A percentile compares a stretch with the other conserved stretches of the same genome.
Conservation (phyloP, 768 basidiomycete genomes). For the Termitomyces sp. region DNA sequence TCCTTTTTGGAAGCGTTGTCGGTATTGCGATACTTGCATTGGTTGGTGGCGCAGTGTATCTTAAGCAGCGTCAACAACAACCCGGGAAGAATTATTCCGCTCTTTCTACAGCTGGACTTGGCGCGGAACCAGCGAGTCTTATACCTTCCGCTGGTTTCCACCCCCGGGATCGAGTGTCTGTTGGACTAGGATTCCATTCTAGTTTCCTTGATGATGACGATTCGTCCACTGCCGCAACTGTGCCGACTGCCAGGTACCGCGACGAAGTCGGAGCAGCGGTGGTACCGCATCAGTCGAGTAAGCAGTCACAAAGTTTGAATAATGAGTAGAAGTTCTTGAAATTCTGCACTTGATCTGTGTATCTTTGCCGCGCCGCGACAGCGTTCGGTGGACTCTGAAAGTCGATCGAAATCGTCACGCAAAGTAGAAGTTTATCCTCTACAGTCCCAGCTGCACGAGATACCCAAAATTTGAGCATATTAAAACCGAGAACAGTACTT, state of each 20-base stretch:
- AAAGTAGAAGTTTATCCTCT: no score
- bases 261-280: constrained; percentile 45
- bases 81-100: constrained; percentile 45
- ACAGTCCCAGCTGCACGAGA: no score
- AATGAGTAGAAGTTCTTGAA: not conserved
- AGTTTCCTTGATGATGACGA: constrained; percentile 83
- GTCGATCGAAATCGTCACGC: no score
- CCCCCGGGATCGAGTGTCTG: constrained; percentile 26
- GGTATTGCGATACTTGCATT: constrained; percentile 70
- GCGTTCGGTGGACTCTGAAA: no score
- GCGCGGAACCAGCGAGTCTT: constrained; percentile 10
- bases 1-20: constrained; percentile 79
- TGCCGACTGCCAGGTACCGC: constrained; percentile 28
- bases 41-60: constrained; percentile 67
- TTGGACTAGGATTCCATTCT: constrained; percentile 60
- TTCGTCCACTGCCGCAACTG: constrained; percentile 25
- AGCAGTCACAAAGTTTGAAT: not conserved
- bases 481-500: no score
- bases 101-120: constrained; percentile 43
- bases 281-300: constrained; percentile 3
- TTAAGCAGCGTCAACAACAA: constrained; percentile 48
- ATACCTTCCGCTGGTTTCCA: constrained; percentile 28
- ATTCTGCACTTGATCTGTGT: no score
- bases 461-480: no score
- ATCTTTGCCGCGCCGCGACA: no score